Base-by-base conservation (phyloP, 495 filamentous ascomycete species). In the Pseudomonodictys pantanalensis region DNA sequence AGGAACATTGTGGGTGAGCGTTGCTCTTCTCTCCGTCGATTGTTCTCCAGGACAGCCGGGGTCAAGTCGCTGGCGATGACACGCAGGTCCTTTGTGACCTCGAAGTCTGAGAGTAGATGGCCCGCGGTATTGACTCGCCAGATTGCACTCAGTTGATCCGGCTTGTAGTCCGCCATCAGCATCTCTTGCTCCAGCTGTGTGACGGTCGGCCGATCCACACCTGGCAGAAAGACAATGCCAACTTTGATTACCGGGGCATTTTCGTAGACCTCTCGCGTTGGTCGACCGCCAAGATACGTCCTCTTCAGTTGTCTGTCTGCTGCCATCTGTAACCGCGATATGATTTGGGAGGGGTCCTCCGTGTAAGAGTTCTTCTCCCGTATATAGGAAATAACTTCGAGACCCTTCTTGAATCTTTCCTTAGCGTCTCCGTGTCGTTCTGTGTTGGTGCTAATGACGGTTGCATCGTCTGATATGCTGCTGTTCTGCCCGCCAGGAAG, bases 71-170 rank as follows among this genome's bases (percentile, higher is more conserved):
- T 71, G 11, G 64, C 38, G 3, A 60, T 30, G 22, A 71, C 65
- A 10, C 35, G 48, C 3, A 74, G 56, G 51, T 75, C 71, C 10
- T 48, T 41, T 18, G 46, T 44, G 8, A 75, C 68, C 30, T 60
- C 60, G 41, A 71, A 71, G 18, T 70, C 53, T 7, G 29, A 60
- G n/a, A 75, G 62, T 23, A 75, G 58, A 11, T 52, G 42, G 25
- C 65, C 69, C 10, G 70, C 72, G 10, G 72, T 75, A 33, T 68
- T 62, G 15, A 73, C 67, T 42, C 72, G 58, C 71, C 72, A 74
- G 4, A 53, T 22, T 4, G 70, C 56, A 44, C 59, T 55, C 47
- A 64, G 70, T 46, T 74, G 72, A 33, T 73, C 66, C 4, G 71
- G 69, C 23, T 57, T 52, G 8, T 61, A 47, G 17, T 43, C 46